Base-by-base conservation (phyloP, 2,329 filamentous ascomycete genomes). In the Malbranchea cinnamomea region DNA sequence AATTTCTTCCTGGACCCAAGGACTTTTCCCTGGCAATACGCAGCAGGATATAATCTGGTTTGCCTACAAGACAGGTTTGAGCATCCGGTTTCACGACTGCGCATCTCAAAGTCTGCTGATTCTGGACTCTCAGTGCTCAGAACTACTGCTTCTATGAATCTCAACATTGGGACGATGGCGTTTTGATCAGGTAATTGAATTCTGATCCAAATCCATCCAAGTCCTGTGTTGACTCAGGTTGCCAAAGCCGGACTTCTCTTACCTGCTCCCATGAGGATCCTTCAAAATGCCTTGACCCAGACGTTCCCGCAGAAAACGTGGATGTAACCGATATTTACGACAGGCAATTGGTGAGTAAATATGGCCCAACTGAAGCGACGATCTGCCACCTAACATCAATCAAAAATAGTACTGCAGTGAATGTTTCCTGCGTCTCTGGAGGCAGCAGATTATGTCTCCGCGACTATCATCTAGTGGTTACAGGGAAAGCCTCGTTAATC, bases 371-470 rank as follows among this genome's bases (percentile, higher is more conserved):
- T n/a, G n/a, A n/a, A n/a, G n/a, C n/a, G n/a, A n/a, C n/a, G n/a
- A n/a, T n/a, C n/a, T n/a, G n/a, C n/a, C n/a, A n/a, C n/a, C n/a
- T n/a, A n/a, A n/a, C n/a, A n/a, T n/a, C n/a, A n/a, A n/a, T n/a
- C n/a, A n/a, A n/a, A n/a, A n/a, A n/a, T 32, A 41, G 38, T 41
- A 39, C 23, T 41, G 38, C 21, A 39, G 37, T 32, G 38, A 41
- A 30, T 41, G 38, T 21, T 41, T 41, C 20, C 26, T 41, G 7
- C 28, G 37, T 21, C 31, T 41, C 5, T 41, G 38, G 38, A 39
- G 31, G 16, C 38, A 41, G 21, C 28, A 37, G 8, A 26, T 41
- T 12, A 34, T 37, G 23, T 38, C 36, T 2, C 36, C 38, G 11
- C 23, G 33, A 7, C 33, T 38, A 17, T 33, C 36, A 21, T 28